Evolutionary conservation across 345 rosid species (phyloP).

Genomic region (Brassica napus): DNA sequence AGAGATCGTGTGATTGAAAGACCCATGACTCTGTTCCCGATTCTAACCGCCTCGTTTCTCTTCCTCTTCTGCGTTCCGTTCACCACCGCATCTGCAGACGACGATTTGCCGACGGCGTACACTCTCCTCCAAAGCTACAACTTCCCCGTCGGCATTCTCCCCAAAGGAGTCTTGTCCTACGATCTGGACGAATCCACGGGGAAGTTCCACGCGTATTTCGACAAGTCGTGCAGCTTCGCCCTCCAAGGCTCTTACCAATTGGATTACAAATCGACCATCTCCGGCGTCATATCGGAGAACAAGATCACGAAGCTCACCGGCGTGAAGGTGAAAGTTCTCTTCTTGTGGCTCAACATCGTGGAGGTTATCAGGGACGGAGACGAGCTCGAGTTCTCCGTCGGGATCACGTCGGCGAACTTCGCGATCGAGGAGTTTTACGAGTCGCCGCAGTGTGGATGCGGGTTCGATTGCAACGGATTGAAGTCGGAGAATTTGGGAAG

Average conservation of each 20-base stretch:
- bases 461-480: conserved; percentile 56
- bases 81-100: conserved; percentile 22
- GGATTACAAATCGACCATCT: conserved; percentile 69
- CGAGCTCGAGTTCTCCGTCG: conserved; percentile 80
- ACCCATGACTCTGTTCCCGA: conserved; percentile 22
- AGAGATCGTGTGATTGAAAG: neutral
- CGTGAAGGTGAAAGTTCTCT: conserved; percentile 82
- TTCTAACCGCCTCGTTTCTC: conserved; percentile 28
- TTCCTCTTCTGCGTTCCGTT: conserved; percentile 31
- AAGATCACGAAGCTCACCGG: conserved; percentile 65
- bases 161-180: conserved; percentile 60
- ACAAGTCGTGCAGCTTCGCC: conserved; percentile 75
- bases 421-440: conserved; percentile 72
- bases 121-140: conserved; percentile 61
- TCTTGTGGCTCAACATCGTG: conserved; percentile 85
- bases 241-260: conserved; percentile 85
- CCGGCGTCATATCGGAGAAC: conserved; percentile 61
- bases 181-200: conserved; percentile 70
- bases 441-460: conserved; percentile 95
- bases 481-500: conserved; percentile 37
- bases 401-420: conserved; percentile 86
- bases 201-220: conserved; percentile 54
- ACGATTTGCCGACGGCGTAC: conserved; percentile 52
- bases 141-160: conserved; percentile 82
- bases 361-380: conserved; percentile 71